Base-by-base conservation (phyloP, 495 filamentous ascomycete genomes). In the Physcia stellaris region DNA sequence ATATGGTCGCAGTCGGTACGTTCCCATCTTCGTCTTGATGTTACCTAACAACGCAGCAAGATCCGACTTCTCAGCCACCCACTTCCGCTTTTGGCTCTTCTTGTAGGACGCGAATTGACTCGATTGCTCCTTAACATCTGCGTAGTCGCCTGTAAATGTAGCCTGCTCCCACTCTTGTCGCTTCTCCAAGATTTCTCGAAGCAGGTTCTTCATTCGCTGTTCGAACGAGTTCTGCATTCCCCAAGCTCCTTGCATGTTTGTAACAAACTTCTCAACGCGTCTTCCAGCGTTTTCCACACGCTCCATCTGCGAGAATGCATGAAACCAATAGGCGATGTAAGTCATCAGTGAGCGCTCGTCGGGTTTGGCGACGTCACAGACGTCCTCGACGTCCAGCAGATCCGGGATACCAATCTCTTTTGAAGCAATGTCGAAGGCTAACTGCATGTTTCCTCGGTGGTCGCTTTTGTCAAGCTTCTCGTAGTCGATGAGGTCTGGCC, bases 301-400 rank as follows among this genome's bases (percentile, higher is more conserved):
- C 59, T 98, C 90, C 73, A 98, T 83, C 53, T 95, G 86, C 17
- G 87, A 94, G 52, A 98, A 98, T 41, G 90, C 92, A 51, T 98
- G 90, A 70, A 96, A 98, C 90, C 92, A 98, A 59, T 96, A 96
- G 42, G 90, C 90, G 47, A 98, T 96, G 54, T 98, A 98, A 4
- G 90, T 98, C 88, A 98, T 96, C 55, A 98, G 68, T 48, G 82
- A 88, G 41, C 86, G 80, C 58, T 98, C 90, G 50, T 98, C 90
- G 10, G 90, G 90, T 58, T 83, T 88, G 9, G 85, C 75, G 11
- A 98, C 90, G 56, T 96, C 90, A 57, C 86, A 94, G 20, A 96
- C 92, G 64, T 98, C 90, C 57, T 98, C 90, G 2, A 96, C 90
- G 55, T 98, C 90, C 22, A 98, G 73, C 45, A 98, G 63, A 48